Percentiles rank a stretch among this genome's conserved stretches.
Evolutionary conservation across 192 early-diverging fungal genomes (phyloP).

Genomic region (Gaertneriomyces semiglobifer): DNA sequence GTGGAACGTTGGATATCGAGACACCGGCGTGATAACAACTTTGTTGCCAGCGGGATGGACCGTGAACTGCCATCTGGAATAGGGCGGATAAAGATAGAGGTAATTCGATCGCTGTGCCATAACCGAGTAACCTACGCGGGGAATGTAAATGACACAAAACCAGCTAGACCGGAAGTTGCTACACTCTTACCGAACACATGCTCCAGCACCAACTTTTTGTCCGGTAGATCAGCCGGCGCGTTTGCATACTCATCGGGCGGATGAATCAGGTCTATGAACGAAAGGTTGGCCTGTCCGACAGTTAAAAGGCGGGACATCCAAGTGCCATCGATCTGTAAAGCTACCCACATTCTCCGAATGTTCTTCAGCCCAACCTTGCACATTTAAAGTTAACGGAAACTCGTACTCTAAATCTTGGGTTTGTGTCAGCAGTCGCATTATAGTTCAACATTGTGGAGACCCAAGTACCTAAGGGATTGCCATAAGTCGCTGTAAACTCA

Average conservation of each 20-base stretch:
- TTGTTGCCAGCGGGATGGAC: conserved; percentile 25
- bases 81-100: conserved; percentile 20
- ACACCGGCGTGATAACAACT: conserved; percentile 9
- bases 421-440: not conserved
- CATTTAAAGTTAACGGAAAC: conserved; percentile 17
- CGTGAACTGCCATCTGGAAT: not conserved
- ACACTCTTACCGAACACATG: conserved; percentile 27
- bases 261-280: conserved; percentile 18
- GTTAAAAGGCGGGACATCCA: not conserved
- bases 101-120: conserved; percentile 16
- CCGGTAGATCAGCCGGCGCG: conserved; percentile 1
- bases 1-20: not conserved
- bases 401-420: conserved; percentile 22
- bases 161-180: not conserved
- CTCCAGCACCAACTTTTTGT: conserved; percentile 9
- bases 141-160: not conserved
- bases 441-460: too few relatives aligned
- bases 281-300: conserved; percentile 13
- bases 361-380: conserved; percentile 23
- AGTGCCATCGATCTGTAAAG: not conserved
- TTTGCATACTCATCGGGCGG: not conserved
- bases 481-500: too few relatives aligned
- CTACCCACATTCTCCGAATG: conserved; percentile 13
- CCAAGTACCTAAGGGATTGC: too few relatives aligned
- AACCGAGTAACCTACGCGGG: conserved; percentile 16